Evolutionary conservation across 2,329 filamentous ascomycete species (phyloP), one percentile per base, ranked within the genome.

Genomic region (Aspergillus tanneri): DNA sequence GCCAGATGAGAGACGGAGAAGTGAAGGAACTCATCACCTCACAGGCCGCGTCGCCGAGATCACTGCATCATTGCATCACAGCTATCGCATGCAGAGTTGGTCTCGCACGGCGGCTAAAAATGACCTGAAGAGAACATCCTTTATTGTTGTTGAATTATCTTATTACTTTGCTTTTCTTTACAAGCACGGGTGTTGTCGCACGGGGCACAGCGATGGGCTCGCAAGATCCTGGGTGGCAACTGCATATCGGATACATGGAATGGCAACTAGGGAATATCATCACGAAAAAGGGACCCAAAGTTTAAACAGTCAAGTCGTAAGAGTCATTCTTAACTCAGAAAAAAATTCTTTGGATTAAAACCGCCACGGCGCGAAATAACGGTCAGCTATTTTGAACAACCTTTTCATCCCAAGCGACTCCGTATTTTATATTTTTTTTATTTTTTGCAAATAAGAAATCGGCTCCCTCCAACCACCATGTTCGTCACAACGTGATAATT

Each of bases 301-400:
- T 32, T 41, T 43, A 7, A 16, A 47, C 14, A 41, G 22, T 35
- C 30, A 34, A 39, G 28, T 35, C 38, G 45, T 37, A 46, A 54
- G 46, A 54, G 56, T 66, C 62, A 64, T 65, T 62, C 46, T 46
- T 46, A 66, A 66, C 59, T 66, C 63, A 61, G 64, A 61, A 64
- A 60, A 60, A 61, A 58, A 62, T 64, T 68, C 63, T 60, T 67
- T 69, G 67, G 63, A 68, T 71, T 71, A 70, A 70, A n/a, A 69
- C 63, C 67, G 68, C 67, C 63, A 67, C 67, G 66, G 67, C 60
- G 62, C 64, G 66, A 69, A 65, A 65, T 61, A 65, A 63, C 62
- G 66, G 66, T 63, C 65, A 68, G 62, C 64, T 68, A 68, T 63
- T 66, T 67, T 66, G 61, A 69, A 70, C 66, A 66, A 67, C 64